Evolutionary conservation across 169 alveolate genomes (phyloP), one percentile per base, ranked within the genome.

Genomic region (Plasmodium ovale): DNA sequence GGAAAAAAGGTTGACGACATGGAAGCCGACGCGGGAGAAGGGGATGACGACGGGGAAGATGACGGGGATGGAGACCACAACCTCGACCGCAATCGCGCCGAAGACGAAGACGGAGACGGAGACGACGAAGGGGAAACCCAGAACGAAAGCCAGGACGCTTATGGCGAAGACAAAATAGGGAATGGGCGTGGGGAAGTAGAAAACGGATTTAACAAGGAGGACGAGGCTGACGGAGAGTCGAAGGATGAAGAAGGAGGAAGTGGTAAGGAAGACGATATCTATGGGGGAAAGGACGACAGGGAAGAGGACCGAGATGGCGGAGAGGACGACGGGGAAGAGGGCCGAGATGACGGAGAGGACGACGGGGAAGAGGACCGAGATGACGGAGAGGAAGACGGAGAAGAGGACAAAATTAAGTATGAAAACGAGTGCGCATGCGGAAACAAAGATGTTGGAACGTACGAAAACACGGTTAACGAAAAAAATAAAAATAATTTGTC

Each of bases 401-500:
- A 42, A 7, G 51, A 10, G 51, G 51, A 42, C 10, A 42, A 42
- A 42, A 42, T 7, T 42, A 10, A 10, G 51, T 5, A 42, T 42
- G 10, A 42, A 42, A 42, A 10, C 10, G 5, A 7, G 51, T 6
- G 42, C 3, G 25, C n/a, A 42, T 19, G 56, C 33, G 87, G 47
- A 37, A 53, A 44, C 19, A 39, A 54, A 9, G 27, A 47, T 33
- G 53, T 35, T 10, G 65, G 44, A 42, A 69, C 19, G 16, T 44
- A 47, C 19, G 82, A 44, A 47, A 27, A n/a, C 49, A 37, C 27
- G 4, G 6, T 31, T 0, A 59, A 29, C 54, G 74, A 77, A 60
- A 44, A 77, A 21, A 62, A 59, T 21, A 77, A 42, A 33, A 19
- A 44, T 6, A 29, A 16, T 3, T 60, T 72, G 2, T 72, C 77